Conservation (phyloP, 805 yeast species). For the Priceomyces fermenticarens region DNA sequence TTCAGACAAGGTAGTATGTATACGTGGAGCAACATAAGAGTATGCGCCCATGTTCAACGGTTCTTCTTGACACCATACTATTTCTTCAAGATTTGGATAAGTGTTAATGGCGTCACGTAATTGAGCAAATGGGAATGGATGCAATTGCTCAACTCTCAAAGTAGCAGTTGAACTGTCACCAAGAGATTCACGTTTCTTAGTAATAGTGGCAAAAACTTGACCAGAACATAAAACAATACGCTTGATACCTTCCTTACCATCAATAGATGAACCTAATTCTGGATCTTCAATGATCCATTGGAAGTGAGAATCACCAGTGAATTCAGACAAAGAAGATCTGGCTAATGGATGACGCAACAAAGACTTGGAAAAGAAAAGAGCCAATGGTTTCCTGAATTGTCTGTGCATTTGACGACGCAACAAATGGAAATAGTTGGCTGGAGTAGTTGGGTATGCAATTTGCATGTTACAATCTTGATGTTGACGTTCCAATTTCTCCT, state of each 20-base stretch:
- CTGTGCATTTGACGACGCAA: constrained; percentile 99
- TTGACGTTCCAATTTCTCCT: constrained; percentile 87
- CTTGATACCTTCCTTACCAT: constrained; percentile 78
- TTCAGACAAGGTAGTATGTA: constrained; percentile 71
- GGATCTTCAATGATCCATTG: constrained; percentile 94
- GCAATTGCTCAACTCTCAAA: constrained; percentile 87
- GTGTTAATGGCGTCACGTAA: constrained; percentile 76
- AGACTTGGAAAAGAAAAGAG: constrained; percentile 85
- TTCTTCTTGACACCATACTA: constrained; percentile 98
- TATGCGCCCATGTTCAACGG: constrained; percentile 96
- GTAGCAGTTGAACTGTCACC: constrained; percentile 84
- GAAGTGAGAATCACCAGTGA: constrained; percentile 89
- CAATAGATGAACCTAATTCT: constrained; percentile 77
- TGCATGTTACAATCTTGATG: constrained; percentile 99
- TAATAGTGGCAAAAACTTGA: constrained; percentile 91
- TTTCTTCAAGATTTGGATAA: constrained; percentile 80
- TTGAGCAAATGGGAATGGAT: constrained; percentile 98
- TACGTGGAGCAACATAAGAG: constrained; percentile 79
- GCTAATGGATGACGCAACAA: constrained; percentile 97
- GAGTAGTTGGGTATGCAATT: constrained; percentile 97
- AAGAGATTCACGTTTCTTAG: constrained; percentile 78
- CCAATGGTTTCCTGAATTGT: constrained; percentile 93
- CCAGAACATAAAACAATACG: constrained; percentile 83
- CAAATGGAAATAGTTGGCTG: constrained; percentile 93
- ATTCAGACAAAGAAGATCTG: constrained; percentile 76